Conservation (phyloP, 805 yeast genomes). For the Saturnispora silvae region DNA sequence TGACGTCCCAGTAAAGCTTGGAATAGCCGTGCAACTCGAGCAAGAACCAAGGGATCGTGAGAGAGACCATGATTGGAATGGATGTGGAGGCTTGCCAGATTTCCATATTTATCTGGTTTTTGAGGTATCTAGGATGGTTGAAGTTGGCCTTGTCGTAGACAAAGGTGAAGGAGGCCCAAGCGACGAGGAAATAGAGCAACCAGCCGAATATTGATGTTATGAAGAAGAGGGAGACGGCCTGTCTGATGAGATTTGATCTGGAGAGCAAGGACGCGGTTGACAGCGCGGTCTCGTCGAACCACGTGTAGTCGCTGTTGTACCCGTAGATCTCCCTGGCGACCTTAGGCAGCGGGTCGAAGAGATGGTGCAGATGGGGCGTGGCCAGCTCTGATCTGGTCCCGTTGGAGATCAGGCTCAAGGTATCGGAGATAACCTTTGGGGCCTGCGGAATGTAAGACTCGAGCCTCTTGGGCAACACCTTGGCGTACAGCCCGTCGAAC, state of each 20-base stretch:
- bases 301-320: conserved; percentile 34
- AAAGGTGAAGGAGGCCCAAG: conserved; percentile 63
- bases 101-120: conserved; percentile 84
- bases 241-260: conserved; percentile 67
- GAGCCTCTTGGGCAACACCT: conserved; percentile 48
- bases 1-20: conserved; percentile 55
- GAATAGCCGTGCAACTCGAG: conserved; percentile 80
- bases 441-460: conserved; percentile 25
- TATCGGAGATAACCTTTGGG: conserved; percentile 17
- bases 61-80: conserved; percentile 79
- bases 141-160: conserved; percentile 83
- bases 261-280: conserved; percentile 59
- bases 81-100: conserved; percentile 68
- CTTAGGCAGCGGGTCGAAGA: conserved; percentile 17
- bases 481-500: conserved; percentile 69
- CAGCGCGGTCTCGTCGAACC: conserved; percentile 44
- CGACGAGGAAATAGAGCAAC: conserved; percentile 66
- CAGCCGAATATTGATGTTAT: conserved; percentile 79
- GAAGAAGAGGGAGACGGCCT: conserved; percentile 51
- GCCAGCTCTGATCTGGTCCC: conserved; percentile 18
- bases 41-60: conserved; percentile 86
- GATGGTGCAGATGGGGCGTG: conserved; percentile 20
- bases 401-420: conserved; percentile 17
- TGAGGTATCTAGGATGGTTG: conserved; percentile 92
- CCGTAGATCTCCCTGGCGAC: conserved; percentile 33